Evolutionary conservation across 495 filamentous ascomycete genomes (phyloP).

Genomic region (Aspergillus taichungensis): DNA sequence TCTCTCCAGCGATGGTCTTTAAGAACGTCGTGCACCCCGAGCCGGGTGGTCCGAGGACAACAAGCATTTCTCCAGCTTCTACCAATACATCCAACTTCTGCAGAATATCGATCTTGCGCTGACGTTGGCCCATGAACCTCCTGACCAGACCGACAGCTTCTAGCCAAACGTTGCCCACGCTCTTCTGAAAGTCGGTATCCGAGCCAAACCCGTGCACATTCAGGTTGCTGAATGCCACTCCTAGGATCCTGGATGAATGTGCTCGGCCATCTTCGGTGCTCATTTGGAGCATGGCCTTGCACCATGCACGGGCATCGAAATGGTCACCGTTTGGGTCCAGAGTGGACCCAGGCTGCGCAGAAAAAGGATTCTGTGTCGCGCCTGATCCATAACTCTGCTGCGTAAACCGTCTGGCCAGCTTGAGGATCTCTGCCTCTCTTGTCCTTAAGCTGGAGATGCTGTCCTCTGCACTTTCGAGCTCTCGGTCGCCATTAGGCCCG

Average conservation of each 20-base stretch:
- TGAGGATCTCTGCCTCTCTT: no score
- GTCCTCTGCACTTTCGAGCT: no score
- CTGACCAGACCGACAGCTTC: conserved; percentile 39
- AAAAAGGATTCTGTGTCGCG: no score
- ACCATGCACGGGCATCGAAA: conserved; percentile 20
- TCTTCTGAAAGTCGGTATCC: conserved; percentile 72
- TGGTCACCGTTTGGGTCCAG: conserved; percentile 34
- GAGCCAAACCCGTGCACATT: conserved; percentile 69
- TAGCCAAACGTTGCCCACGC: conserved; percentile 57
- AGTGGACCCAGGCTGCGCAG: conserved; percentile 10
- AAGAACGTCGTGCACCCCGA: conserved; percentile 62
- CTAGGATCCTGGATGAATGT: conserved; percentile 7
- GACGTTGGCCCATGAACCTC: conserved; percentile 31
- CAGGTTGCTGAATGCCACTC: conserved; percentile 48
- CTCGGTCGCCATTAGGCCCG: no score
- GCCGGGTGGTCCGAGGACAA: conserved; percentile 69
- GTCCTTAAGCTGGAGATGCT: no score
- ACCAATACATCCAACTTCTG: conserved; percentile 63
- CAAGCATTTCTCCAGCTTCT: conserved; percentile 66
- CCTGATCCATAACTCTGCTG: no score
- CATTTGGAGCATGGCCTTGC: conserved; percentile 30
- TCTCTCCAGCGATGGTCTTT: conserved; percentile 59
- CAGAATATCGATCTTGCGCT: conserved; percentile 57
- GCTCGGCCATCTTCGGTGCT: conserved; percentile 19
- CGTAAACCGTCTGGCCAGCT: no score